These are phyloP conservation scores for Aspergillus proliferans DNA, from an alignment of 2,329 filamentous ascomycete genomes.

Conservation along the genomic window DNA sequence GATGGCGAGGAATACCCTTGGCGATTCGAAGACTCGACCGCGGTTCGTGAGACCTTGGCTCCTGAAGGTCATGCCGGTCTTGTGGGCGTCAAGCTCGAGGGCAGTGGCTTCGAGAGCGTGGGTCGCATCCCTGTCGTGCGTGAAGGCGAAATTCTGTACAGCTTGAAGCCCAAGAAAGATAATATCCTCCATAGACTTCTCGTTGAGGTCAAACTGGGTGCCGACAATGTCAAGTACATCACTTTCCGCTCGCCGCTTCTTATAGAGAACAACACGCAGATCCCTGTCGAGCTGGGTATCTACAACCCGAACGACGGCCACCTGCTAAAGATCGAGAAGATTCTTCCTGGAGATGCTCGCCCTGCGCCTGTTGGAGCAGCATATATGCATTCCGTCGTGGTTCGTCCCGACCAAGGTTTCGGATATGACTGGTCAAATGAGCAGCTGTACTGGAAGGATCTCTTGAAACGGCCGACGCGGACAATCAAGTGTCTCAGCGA, in stretches of 20 bases:
- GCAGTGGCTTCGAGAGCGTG: slow-evolving; percentile 87
- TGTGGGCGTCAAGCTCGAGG: slow-evolving; percentile 78
- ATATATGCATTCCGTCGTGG: slow-evolving; percentile 78
- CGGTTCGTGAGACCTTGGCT: slow-evolving; percentile 87
- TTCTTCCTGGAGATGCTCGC: slow-evolving; percentile 80
- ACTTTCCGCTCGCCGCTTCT: slow-evolving; percentile 87
- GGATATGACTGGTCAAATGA: slow-evolving; percentile 94
- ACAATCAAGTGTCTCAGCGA: slow-evolving; percentile 87
- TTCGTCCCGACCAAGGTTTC: slow-evolving; percentile 91
- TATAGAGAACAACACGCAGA: slow-evolving; percentile 94
- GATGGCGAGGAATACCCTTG: slow-evolving; percentile 91
- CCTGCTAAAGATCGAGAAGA: slow-evolving; percentile 95
- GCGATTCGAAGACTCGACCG: slow-evolving; percentile 95
- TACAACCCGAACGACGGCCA: slow-evolving; percentile 83
- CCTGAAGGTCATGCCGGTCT: slow-evolving; percentile 74
- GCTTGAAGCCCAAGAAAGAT: slow-evolving; percentile 78
- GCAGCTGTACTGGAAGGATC: slow-evolving; percentile 83
- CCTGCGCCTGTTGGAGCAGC: slow-evolving; percentile 89
- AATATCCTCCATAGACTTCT: slow-evolving; percentile 80
- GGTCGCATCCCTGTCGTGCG: slow-evolving; percentile 83
- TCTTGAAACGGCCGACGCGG: slow-evolving; percentile 75
- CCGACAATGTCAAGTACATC: slow-evolving; percentile 96
- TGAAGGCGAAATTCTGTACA: slow-evolving; percentile 91
- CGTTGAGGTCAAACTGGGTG: slow-evolving; percentile 83
- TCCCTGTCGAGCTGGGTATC: slow-evolving; percentile 87